Evolutionary conservation across 2,329 filamentous ascomycete species (phyloP), one percentile per base, ranked within the genome.

Genomic region (Colletotrichum plurivorum): DNA sequence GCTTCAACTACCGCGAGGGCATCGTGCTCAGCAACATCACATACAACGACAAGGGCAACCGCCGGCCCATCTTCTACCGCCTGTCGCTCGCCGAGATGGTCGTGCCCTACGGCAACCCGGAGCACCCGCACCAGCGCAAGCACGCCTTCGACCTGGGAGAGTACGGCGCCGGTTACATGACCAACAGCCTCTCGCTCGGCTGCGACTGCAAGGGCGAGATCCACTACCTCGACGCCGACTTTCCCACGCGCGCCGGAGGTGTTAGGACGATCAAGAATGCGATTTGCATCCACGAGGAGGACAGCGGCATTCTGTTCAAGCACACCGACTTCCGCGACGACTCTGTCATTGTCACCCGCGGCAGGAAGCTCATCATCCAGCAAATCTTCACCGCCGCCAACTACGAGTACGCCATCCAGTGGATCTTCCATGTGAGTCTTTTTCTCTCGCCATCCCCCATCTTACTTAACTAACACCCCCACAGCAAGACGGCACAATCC

Each of bases 311-410:
- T 68, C 85, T 97, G 1, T 97, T 97, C 88, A 98, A 98, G 83
- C 94, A 97, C 82, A 94, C 90, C 16, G 95, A 98, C 81, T 98
- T 97, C 88, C 89, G 95, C 45, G 95, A 98, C 76, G 92, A 96
- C 51, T 95, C 93, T 0, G 89, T 91, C 63, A 94, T 96, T 10
- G 93, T 97, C 5, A 97, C 94, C 0, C 91, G 95, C 27, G 94
- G 91, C 2, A 90, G 94, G 62, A 97, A 96, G 78, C 88, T 98
- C 67, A 87, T 97, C 76, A 87, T 98, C 73, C 94, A 94, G 72
- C 94, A 97, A 74, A 92, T 97, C 77, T 97, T 98, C 82, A 98
- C 95, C 0, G 95, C 95, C 0, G 95, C 95, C 27, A 98, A 98
- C 84, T 98, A 98, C 82, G 95, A 98, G 79, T 98, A 98, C 81